Base-by-base conservation (phyloP, 2,329 filamentous ascomycete genomes). In the Hirsutella minnesotensis region DNA sequence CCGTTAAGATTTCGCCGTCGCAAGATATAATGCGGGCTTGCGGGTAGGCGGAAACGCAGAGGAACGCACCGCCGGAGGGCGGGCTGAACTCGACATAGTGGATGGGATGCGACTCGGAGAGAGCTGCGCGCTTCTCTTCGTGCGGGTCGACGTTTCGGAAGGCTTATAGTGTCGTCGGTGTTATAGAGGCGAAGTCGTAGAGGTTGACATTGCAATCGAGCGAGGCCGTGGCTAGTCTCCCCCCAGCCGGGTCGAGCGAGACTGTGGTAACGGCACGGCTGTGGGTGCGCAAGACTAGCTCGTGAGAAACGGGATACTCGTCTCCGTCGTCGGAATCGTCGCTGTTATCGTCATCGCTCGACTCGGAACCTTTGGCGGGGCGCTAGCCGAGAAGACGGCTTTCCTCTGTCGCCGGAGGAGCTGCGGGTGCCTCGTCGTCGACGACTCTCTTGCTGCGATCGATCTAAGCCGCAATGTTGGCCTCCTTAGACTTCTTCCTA, bases 131-230 rank as follows among this genome's bases (percentile, higher is more conserved):
- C 59, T 94, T 95, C 22, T 79, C 77, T 41, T 80, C 77, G 53
- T 82, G 89, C 0, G 92, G 90, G 57, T 98, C 90, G 39, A 96
- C 73, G 9, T 82, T 89, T 56, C 87, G 88, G 72, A 98, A 98
- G 1, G 92, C 87, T 53, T 89, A 84, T 41, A 98, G 75, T 0
- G 92, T 96, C 5, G 88, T 92, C 2, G 89, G 87, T 1, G 90
- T 95, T 83, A 98, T 94, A 38, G 89, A 86, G 3, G 89, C 80
- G 60, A 98, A 94, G 59, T 98, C 90, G 65, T 95, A 88, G 16
- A 98, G 72, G 58, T 95, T 96, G 54, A 96, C 68, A 1, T 79
- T 86, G 61, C 88, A 94, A 63, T 98, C 92, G 47, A 83, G 84
- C 5, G 89, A 95, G 19, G 85, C 89, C n/a, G 87, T 92, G 39